Conservation (phyloP, 805 yeast genomes). For the Candida quercuum region DNA sequence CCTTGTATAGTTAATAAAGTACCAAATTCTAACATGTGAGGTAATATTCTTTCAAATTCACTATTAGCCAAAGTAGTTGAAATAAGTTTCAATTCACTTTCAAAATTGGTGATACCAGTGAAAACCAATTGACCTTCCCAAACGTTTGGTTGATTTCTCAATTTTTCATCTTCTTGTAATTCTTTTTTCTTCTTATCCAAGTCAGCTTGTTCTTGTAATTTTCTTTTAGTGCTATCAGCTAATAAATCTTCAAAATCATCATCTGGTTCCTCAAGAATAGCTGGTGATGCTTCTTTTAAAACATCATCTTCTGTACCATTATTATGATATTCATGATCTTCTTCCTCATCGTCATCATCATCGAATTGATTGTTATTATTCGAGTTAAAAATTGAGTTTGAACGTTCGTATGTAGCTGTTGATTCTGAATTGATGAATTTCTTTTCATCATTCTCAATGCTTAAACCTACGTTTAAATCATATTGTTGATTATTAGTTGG, state of each 20-base stretch:
- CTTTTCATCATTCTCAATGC: slow-evolving; percentile 18
- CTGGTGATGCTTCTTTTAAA: neutral
- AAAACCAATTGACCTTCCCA: slow-evolving; percentile 48
- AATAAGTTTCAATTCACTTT: slow-evolving; percentile 23
- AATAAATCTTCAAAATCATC: slow-evolving; percentile 29
- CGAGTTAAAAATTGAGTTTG: slow-evolving; percentile 9
- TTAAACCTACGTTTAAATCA: slow-evolving; percentile 27
- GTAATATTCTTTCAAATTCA: slow-evolving; percentile 13
- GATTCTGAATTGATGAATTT: slow-evolving; percentile 15
- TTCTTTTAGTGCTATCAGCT: slow-evolving; percentile 18
- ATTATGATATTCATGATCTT: slow-evolving; percentile 15
- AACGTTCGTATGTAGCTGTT: slow-evolving; percentile 10
- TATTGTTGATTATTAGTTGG: slow-evolving; percentile 11
- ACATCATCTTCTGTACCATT: slow-evolving; percentile 1
- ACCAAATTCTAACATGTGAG: slow-evolving; percentile 21
- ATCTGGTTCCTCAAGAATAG: slow-evolving; percentile 25
- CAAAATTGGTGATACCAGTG: slow-evolving; percentile 43
- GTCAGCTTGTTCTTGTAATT: slow-evolving; percentile 6
- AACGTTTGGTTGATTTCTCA: slow-evolving; percentile 12
- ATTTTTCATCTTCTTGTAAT: slow-evolving; percentile 18
- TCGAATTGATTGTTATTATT: slow-evolving; percentile 8
- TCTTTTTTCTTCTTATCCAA: slow-evolving; percentile 2
- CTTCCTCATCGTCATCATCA: slow-evolving; percentile 9
- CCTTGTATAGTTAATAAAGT: slow-evolving; percentile 51
- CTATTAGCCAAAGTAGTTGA: slow-evolving; percentile 24